Evolutionary conservation across 495 filamentous ascomycete genomes (phyloP).

Genomic region (Talaromyces adpressus): DNA sequence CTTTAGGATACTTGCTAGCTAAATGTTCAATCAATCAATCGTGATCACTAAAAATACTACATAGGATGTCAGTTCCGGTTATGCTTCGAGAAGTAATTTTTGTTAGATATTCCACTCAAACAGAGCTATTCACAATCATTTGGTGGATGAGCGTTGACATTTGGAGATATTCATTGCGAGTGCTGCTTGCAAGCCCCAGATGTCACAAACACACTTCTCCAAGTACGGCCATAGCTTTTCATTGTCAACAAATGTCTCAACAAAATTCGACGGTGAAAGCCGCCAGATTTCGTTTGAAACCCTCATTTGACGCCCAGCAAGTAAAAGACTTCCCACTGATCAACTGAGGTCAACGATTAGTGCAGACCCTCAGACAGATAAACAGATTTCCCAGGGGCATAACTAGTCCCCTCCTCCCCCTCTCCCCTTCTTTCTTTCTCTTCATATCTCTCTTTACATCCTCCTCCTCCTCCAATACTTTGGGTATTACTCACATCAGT

Average conservation of each 20-base stretch:
- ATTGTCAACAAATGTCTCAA: background rate
- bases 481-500: background rate
- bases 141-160: background rate
- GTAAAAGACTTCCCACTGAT: background rate
- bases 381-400: background rate
- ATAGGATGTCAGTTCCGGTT: background rate
- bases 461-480: background rate
- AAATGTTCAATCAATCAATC: background rate
- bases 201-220: background rate
- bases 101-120: no score
- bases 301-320: background rate
- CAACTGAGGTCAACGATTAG: background rate
- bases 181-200: background rate
- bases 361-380: background rate
- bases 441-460: background rate
- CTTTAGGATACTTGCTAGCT: background rate
- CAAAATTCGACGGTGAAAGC: background rate
- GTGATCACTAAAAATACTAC: background rate
- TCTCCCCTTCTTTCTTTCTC: background rate
- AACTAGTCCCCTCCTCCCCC: background rate
- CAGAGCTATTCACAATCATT: no score
- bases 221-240: background rate
- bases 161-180: background rate
- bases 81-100: no score
- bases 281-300: background rate